Percentiles rank a stretch among this genome's conserved stretches.
Evolutionary conservation across 2,329 filamentous ascomycete species (phyloP).

Genomic region (Sporothrix brunneoviolacea): DNA sequence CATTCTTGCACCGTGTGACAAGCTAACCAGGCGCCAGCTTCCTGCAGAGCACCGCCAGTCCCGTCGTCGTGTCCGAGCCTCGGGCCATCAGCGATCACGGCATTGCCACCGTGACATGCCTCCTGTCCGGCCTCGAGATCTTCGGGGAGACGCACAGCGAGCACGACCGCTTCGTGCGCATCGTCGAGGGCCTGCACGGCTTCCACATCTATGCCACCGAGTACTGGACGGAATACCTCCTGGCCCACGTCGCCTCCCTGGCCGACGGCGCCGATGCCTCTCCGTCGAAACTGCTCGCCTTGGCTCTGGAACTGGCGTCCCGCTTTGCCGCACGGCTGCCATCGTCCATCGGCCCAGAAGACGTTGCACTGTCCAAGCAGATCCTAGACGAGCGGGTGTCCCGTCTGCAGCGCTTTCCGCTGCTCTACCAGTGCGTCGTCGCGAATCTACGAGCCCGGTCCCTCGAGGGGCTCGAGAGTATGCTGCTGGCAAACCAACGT

Average conservation of each 20-base stretch:
- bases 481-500: neutral
- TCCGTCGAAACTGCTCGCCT: too few species aligned
- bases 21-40: too few species aligned
- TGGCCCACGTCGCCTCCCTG: slow-evolving; percentile 11
- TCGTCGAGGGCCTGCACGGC: slow-evolving; percentile 25
- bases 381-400: slow-evolving; percentile 18
- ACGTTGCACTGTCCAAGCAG: slow-evolving; percentile 23
- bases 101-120: slow-evolving; percentile 20
- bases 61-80: slow-evolving; percentile 10
- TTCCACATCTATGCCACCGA: slow-evolving; percentile 27
- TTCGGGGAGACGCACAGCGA: slow-evolving; percentile 6
- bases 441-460: neutral
- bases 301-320: too few species aligned
- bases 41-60: neutral
- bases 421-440: neutral
- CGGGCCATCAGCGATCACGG: slow-evolving; percentile 19
- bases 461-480: neutral
- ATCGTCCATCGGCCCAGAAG: neutral
- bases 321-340: too few species aligned
- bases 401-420: neutral
- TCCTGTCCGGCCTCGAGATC: slow-evolving; percentile 21
- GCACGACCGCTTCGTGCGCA: slow-evolving; percentile 9
- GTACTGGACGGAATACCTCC: slow-evolving; percentile 26
- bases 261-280: neutral
- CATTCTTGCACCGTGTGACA: too few species aligned